Conservation (phyloP, 352 stramenopile species). For the Phytopythium chamaehyphon region DNA sequence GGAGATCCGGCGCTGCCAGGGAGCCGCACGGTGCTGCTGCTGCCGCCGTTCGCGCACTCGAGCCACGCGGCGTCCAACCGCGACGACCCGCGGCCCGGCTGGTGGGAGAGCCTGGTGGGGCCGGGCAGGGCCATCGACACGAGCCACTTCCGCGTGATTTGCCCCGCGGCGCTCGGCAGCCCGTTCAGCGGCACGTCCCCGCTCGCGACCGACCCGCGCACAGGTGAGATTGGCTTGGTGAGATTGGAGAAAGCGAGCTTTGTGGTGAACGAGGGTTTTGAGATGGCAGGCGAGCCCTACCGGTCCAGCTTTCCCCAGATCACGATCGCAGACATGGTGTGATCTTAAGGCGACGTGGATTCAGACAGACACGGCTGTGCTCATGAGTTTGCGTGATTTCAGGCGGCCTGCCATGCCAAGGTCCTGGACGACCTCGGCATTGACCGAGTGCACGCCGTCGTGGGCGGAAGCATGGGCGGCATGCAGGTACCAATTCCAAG, state of each 20-base stretch:
- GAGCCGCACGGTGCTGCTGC: constrained; percentile 74
- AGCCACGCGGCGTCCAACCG: constrained; percentile 81
- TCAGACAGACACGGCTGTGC: too few relatives aligned
- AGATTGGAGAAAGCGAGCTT: too few relatives aligned
- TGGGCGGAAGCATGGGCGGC: constrained; percentile 85
- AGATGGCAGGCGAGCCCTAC: constrained; percentile 23
- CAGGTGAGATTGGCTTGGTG: constrained; percentile 41
- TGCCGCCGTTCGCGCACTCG: constrained; percentile 86
- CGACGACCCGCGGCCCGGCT: constrained; percentile 71
- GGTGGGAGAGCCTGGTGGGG: constrained; percentile 88
- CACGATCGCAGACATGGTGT: constrained; percentile 72
- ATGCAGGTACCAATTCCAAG: constrained; percentile 52
- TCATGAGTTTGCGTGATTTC: too few relatives aligned
- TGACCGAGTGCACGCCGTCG: constrained; percentile 70
- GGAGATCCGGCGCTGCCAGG: constrained; percentile 61
- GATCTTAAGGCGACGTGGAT: too few relatives aligned
- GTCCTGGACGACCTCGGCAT: constrained; percentile 78
- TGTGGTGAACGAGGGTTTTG: too few relatives aligned
- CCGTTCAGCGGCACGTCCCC: constrained; percentile 83
- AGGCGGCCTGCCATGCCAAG: constrained; percentile 62
- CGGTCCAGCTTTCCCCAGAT: constrained; percentile 76
- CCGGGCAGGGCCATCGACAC: constrained; percentile 85
- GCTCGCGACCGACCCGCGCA: constrained; percentile 49
- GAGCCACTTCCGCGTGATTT: constrained; percentile 87
- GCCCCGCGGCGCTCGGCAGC: constrained; percentile 76